Base-by-base conservation (phyloP, 345 rosid species). In the Iberis pinnata region DNA sequence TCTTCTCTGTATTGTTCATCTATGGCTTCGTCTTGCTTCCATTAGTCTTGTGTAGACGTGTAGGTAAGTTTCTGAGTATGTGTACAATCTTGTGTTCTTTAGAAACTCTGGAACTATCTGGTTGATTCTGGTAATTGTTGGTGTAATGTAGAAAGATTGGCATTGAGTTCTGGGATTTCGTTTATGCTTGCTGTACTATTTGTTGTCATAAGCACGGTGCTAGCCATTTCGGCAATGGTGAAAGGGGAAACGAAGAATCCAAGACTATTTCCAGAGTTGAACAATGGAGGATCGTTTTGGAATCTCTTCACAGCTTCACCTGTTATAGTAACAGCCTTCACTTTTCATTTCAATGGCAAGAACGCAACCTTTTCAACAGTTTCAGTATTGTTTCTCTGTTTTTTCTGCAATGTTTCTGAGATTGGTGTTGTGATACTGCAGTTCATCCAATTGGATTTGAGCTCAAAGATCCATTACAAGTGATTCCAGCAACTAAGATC, bases 281-380 rank as follows among this genome's bases (percentile, higher is more conserved):
- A 67, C 55, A 54, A 70, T 48, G 58, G 49, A 60, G 67, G 75
- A 61, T 79, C 93, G 1, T 74, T 87, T 65, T 83, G 84, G 18
- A 63, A 87, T 22, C 95, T 90, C 27, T 84, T 90, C 77, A 84
- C 98, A 9, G 89, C 95, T 38, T 78, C 77, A 5, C 98, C 98
- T 0, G 88, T 90, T 33, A 82, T 90, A 3, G 98, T 90, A 2
- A 87, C 95, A 6, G 89, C 98, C 66, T 90, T 87, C 74, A 84
- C 92, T 2, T 90, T 87, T 62, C 98, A 90, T 70, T 90, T 87
- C 68, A 90, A 90, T 64, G 92, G 98, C 75, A 50, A 71, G 77
- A 63, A 52, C n/a, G n/a, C n/a, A n/a, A 1, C 8, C 16, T 6
- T 22, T 41, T 9, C 44, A 49, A 50, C 54, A 10, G 18, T 13